Base-by-base conservation (phyloP, 345 rosid genomes). In the Schrenkiella parvula region DNA sequence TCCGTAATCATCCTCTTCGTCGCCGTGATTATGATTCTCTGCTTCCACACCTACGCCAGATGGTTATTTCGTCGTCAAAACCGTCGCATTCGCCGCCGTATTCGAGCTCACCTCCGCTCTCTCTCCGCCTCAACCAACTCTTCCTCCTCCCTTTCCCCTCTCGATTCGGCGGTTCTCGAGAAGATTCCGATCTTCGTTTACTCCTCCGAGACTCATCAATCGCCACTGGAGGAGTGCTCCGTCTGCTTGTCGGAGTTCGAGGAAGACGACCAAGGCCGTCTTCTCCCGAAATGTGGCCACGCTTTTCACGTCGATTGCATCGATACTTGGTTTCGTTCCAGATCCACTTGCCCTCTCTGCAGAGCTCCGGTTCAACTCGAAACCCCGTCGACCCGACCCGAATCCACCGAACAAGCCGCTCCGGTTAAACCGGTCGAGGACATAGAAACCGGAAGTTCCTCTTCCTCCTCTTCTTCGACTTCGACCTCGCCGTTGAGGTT, bases 191-290 rank as follows among this genome's bases (percentile, higher is more conserved):
- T 83, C 52, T 87, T 93, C 66, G 68, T 80, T 28, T 84, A 79
- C 78, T 59, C 81, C 2, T 17, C 75, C 12, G 41, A 68, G 25
- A 76, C 39, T 19, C 51, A 67, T 29, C 51, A 64, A 21, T 5
- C 34, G 28, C 76, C 78, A 25, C 46, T 60, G 19, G 74, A 62
- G 10, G 88, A 84, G 52, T 89, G 97, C 68, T 82, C 91, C 21
- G 88, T 91, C 31, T 93, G 98, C 79, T 71, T 91, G 68, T 88
- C 85, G 3, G 96, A 91, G 59, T 93, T 93, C 54, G 85, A 88
- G 41, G 82, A 86, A 56, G 82, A 82, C 2, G 97, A 93, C 59
- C 43, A 59, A 63, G 97, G 82, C 48, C 88, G 96, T 57, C 61
- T 70, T 21, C 72, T 93, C 61, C 95, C 96, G 4, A 74, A 72